These are phyloP conservation scores for Xylaria grammica DNA, from an alignment of 495 filamentous ascomycete genomes.

Conservation along the genomic window DNA sequence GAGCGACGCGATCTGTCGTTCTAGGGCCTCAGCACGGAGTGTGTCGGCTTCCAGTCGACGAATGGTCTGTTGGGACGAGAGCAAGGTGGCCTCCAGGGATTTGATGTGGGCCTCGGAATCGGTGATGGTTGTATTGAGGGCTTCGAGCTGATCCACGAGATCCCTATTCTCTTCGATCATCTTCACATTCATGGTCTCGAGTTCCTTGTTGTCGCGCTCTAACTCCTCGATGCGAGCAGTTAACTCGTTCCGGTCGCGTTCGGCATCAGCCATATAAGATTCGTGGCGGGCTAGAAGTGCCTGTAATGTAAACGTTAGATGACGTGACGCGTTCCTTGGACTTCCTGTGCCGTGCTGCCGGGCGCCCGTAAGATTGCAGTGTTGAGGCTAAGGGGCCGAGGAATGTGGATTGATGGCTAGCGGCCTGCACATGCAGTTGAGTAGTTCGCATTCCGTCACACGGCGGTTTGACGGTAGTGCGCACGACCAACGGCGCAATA, in stretches of 20 bases:
- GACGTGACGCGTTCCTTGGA: conserved; percentile 40
- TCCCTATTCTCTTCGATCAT: conserved; percentile 79
- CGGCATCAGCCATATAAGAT: conserved; percentile 86
- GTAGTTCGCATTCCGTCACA: conserved; percentile 16
- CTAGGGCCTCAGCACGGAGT: conserved; percentile 73
- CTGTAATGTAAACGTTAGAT: conserved; percentile 78
- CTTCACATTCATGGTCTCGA: conserved; percentile 74
- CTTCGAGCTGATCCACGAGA: conserved; percentile 81
- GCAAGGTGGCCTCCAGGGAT: conserved; percentile 71
- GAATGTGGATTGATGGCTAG: conserved; percentile 18
- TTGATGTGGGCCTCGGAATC: conserved; percentile 78
- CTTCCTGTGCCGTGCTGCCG: conserved; percentile 15
- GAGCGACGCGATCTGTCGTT: conserved; percentile 74
- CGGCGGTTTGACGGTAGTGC: neutral
- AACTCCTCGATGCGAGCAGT: conserved; percentile 71
- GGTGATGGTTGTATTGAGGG: conserved; percentile 72
- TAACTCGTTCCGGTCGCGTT: conserved; percentile 77
- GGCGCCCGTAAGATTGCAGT: conserved; percentile 2
- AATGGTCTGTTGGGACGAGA: conserved; percentile 76
- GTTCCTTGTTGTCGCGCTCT: conserved; percentile 74
- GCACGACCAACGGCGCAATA: too few relatives aligned
- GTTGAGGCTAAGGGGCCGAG: neutral
- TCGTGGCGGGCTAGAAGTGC: conserved; percentile 90
- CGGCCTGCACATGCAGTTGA: conserved; percentile 8
- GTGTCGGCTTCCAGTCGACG: conserved; percentile 74